These are phyloP conservation scores for Aspergillus caelatus DNA, from an alignment of 2,329 filamentous ascomycete genomes.

Conservation along the genomic window DNA sequence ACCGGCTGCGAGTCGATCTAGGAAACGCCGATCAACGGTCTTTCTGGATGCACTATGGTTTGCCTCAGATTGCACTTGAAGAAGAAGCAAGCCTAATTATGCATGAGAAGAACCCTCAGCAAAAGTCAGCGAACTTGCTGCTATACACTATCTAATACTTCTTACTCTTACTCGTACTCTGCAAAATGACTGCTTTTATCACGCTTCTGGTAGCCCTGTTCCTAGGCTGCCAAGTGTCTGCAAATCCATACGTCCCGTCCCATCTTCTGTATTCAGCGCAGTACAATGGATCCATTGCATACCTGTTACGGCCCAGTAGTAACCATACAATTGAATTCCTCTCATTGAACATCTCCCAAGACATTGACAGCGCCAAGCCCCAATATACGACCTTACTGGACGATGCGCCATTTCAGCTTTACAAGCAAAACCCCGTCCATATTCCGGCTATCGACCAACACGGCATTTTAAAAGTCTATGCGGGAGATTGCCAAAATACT, in stretches of 20 bases:
- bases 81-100: background rate
- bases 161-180: background rate
- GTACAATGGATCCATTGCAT: slow-evolving; percentile 60
- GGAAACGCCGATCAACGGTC: slow-evolving; percentile 17
- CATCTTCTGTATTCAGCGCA: slow-evolving; percentile 64
- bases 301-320: slow-evolving; percentile 67
- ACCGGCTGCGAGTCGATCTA: slow-evolving; percentile 15
- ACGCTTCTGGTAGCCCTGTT: slow-evolving; percentile 25
- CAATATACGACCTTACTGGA: slow-evolving; percentile 33
- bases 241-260: slow-evolving; percentile 77
- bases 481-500: slow-evolving; percentile 68
- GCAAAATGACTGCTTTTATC: background rate
- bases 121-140: background rate
- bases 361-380: slow-evolving; percentile 53
- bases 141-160: background rate
- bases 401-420: slow-evolving; percentile 28
- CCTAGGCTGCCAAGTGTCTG: slow-evolving; percentile 27
- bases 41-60: slow-evolving; percentile 19
- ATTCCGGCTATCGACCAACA: slow-evolving; percentile 67
- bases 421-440: slow-evolving; percentile 64
- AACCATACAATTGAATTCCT: slow-evolving; percentile 57
- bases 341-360: slow-evolving; percentile 66
- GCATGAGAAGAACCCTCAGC: background rate
- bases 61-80: slow-evolving; percentile 5
- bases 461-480: slow-evolving; percentile 73